These are phyloP conservation scores for Circinella minor DNA, from an alignment of 371 early-diverging fungal genomes.

Conservation along the genomic window DNA sequence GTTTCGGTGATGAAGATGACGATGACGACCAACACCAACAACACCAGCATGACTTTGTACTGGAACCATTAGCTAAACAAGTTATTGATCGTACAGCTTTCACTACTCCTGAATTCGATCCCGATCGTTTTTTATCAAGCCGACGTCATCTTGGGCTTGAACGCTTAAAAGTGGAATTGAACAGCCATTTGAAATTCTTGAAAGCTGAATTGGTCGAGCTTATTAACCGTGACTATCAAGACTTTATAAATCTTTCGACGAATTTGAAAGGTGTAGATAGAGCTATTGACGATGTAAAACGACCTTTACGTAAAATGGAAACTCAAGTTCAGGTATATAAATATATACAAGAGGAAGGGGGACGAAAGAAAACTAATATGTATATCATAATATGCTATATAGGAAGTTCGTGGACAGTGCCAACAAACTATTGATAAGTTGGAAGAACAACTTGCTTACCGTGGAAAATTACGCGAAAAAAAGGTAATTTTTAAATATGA, in stretches of 20 bases:
- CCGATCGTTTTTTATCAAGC: conserved; percentile 67
- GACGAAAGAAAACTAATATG: not conserved
- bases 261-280: conserved; percentile 80
- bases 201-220: conserved; percentile 81
- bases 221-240: conserved; percentile 82
- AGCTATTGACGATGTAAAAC: conserved; percentile 64
- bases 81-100: conserved; percentile 61
- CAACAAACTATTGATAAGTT: conserved; percentile 60
- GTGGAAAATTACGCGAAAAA: conserved; percentile 69
- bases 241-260: conserved; percentile 81
- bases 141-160: conserved; percentile 73
- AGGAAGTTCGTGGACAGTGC: conserved; percentile 56
- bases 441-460: conserved; percentile 61
- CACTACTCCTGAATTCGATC: conserved; percentile 55
- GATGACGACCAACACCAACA: conserved; percentile 31
- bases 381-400: not conserved
- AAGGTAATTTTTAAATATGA: conserved; percentile 49
- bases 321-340: conserved; percentile 61
- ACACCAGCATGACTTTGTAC: conserved; percentile 11
- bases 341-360: not conserved
- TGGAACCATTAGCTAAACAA: conserved; percentile 43
- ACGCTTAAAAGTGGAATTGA: conserved; percentile 69
- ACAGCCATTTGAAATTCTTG: conserved; percentile 59
- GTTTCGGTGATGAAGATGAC: conserved; percentile 47
- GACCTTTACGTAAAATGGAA: conserved; percentile 65